Evolutionary conservation across 2,329 filamentous ascomycete species (phyloP).

Genomic region (Ceratocystis papillata): DNA sequence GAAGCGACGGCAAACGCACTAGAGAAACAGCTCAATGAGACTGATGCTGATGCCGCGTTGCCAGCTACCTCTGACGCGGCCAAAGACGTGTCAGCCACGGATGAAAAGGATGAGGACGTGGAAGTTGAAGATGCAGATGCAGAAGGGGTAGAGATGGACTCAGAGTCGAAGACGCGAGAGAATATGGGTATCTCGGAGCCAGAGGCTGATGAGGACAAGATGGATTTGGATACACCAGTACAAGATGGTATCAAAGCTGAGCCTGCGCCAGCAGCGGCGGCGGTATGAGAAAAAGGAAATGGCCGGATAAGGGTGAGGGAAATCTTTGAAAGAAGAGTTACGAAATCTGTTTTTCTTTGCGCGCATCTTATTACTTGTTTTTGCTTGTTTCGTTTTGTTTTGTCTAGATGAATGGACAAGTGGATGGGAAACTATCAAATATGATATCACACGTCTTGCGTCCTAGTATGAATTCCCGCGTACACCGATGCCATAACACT

Average conservation of each 20-base stretch:
- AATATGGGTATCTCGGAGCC: not conserved
- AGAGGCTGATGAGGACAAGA: conserved; percentile 10
- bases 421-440: no score
- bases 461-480: not conserved
- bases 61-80: not conserved
- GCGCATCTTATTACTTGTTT: no score
- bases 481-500: no score
- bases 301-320: not conserved
- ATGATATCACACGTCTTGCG: no score
- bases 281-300: not conserved
- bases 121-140: conserved; percentile 5
- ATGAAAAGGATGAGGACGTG: not conserved
- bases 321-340: not conserved
- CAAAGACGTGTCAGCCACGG: not conserved
- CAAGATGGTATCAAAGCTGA: not conserved
- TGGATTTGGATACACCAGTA: conserved; percentile 1
- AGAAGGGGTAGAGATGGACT: not conserved
- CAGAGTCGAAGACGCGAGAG: no score
- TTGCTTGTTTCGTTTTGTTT: no score
- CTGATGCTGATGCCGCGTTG: not conserved
- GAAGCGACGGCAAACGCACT: not conserved
- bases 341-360: no score
- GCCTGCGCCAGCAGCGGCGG: not conserved
- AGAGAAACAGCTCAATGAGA: not conserved
- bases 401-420: no score